Evolutionary conservation across 495 filamentous ascomycete species (phyloP), one percentile per base, ranked within the genome.

Genomic region (Xylaria sp.): DNA sequence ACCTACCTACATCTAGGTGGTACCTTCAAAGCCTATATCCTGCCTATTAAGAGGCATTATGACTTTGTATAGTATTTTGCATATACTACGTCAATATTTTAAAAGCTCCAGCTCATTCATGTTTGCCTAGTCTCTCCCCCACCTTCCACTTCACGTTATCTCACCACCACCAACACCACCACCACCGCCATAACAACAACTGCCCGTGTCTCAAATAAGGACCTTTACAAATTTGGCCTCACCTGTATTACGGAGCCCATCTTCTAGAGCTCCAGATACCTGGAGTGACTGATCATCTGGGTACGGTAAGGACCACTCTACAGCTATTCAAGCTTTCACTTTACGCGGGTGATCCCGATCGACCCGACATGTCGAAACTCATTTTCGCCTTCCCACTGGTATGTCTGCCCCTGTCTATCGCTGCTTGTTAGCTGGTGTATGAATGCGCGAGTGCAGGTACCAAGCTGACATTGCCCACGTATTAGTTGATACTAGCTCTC

Each of bases 401-500:
- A 71, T 37, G 68, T 57, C 19, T 33, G 4, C 0, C 19, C 2
- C 19, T 41, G 26, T 37, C 48, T 11, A 15, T 14, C 37, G 1
- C 12, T 7, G 19, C 24, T 6, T 33, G 7, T 9, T 41, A 1
- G 40, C 15, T 0, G 50, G 21, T 31, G 66, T 21, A 14, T 46
- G 40, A 53, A n/a, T 29, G n/a, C 9, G 44, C 21, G 52, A 44
- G 66, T 55, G 37, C 21, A 40, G 31, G 66, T 55, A 26, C 26
- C 19, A 63, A 1, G 37, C 67, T 69, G 43, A 63, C 44, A 43
- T 24, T 14, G 21, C n/a, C n/a, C n/a, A n/a, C 12, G 68, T 19
- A 21, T 44, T 41, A 72, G 70, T 31, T 72, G 33, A 58, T 72
- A 61, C 15, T 79, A 61, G 73, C 53, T 64, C 72, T 81, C n/a